Percentiles rank a stretch among this genome's conserved stretches.
These are phyloP conservation scores for Podila horticola DNA, from an alignment of 192 early-diverging fungal species.

Conservation along the genomic window DNA sequence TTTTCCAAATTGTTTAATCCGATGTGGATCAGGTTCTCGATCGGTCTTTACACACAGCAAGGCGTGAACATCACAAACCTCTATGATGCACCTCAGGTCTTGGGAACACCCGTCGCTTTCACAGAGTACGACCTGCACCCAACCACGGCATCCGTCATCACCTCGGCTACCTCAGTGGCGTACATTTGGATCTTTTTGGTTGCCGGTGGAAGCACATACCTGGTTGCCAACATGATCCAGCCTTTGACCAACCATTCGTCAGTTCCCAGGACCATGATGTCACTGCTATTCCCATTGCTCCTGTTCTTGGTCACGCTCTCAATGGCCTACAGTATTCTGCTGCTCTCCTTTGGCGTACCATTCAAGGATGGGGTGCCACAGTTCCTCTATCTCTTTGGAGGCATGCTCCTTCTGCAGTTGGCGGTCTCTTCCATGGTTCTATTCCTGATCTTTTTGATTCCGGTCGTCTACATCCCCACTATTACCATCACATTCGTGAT, in stretches of 20 bases:
- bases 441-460: constrained; percentile 42
- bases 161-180: constrained; percentile 38
- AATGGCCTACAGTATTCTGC: constrained; percentile 22
- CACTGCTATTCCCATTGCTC: constrained; percentile 13
- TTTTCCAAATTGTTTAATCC: constrained; percentile 39
- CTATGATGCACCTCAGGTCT: constrained; percentile 14
- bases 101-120: constrained; percentile 42
- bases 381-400: constrained; percentile 38
- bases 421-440: constrained; percentile 39
- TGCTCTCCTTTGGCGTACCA: constrained; percentile 29
- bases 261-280: constrained; percentile 13
- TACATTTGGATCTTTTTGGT: constrained; percentile 51
- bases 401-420: constrained; percentile 38
- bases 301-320: constrained; percentile 23
- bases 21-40: constrained; percentile 22
- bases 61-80: constrained; percentile 5
- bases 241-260: constrained; percentile 22
- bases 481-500: constrained; percentile 47
- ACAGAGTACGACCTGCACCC: constrained; percentile 45
- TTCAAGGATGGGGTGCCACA: constrained; percentile 22
- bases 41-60: not conserved
- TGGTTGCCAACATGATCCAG: constrained; percentile 40
- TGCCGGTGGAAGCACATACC: constrained; percentile 41
- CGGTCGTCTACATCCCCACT: constrained; percentile 33
- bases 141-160: constrained; percentile 32